Conservation (phyloP, 805 yeast species). For the Metschnikowia noctiluminum region DNA sequence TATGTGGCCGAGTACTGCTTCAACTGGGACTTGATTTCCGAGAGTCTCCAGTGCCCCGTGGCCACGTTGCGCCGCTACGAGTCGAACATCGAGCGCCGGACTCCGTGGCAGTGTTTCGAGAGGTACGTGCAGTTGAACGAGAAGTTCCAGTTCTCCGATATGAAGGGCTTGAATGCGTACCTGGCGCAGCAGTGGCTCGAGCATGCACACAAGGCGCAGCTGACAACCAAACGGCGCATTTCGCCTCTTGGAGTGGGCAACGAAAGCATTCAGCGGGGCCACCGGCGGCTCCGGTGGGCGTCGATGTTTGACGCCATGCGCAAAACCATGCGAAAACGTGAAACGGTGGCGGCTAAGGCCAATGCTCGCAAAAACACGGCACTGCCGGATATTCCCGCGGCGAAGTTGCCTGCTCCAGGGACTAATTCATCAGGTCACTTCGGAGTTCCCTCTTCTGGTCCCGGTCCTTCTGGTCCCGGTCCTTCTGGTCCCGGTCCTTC, state of each 20-base stretch:
- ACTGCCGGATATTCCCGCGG: no score
- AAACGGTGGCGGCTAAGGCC: constrained; percentile 48
- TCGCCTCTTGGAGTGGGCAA: constrained; percentile 92
- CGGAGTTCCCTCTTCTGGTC: no score
- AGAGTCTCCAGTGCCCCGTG: constrained; percentile 66
- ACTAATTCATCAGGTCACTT: no score
- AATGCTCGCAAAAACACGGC: no score
- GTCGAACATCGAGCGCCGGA: constrained; percentile 89
- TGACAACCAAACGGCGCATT: constrained; percentile 81
- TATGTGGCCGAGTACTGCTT: constrained; percentile 83
- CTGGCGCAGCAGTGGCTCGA: constrained; percentile 90
- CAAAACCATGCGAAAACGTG: constrained; percentile 85
- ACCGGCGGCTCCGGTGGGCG: constrained; percentile 88
- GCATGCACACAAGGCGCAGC: constrained; percentile 84
- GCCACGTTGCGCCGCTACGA: constrained; percentile 59
- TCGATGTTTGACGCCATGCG: constrained; percentile 95
- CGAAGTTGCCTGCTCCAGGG: constrained; percentile 9
- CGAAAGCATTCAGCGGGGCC: constrained; percentile 92
- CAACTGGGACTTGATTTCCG: constrained; percentile 91
- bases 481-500: no score
- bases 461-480: no score
- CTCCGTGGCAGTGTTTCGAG: constrained; percentile 99
- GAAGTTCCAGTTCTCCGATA: constrained; percentile 77
- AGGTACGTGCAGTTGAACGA: constrained; percentile 91
- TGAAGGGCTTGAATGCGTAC: constrained; percentile 82